Base-by-base conservation (phyloP, 805 yeast genomes). In the Candida ortonii region DNA sequence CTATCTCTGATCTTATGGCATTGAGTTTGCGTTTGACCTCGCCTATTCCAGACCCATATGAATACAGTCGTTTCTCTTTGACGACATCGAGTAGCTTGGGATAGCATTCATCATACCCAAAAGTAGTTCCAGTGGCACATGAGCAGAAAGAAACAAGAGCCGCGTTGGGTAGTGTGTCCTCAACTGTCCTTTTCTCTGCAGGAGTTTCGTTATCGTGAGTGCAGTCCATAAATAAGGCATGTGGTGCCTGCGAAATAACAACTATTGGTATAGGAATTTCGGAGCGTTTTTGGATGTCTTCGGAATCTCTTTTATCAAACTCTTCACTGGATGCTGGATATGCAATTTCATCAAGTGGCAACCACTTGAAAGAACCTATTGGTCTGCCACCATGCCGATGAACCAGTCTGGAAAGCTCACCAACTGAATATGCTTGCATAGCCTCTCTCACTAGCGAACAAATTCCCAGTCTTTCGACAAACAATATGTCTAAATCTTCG, bases 141-240 rank as follows among this genome's bases (percentile, higher is more conserved):
- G 94, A 78, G 51, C 97, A 89, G 56, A 90, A 75, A 0, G 97
- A 81, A 4, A 93, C 97, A 33, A 90, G 67, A 0, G 96, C 98
- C 3, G 97, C 97, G 51, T 84, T 90, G 7, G 97, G 95, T 26
- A 90, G 68, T 0, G 97, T 89, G 53, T 90, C 98, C 54, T 89
- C 96, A 1, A 86, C 82, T 0, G 96, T 88, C 55, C 97, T 76
- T 61, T 84, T 87, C 49, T 90, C 94, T 26, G 70, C 73, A 2
- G 97, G 95, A 14, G 79, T 81, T 61, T 88, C 93, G 54, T 90
- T 90, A 59, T 90, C 98, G 58, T 90, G 98, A 2, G 97, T 89
- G 53, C 97, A 90, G 55, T 93, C 97, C 97, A 93, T 90, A 49
- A 90, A 83, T 49, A 93, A 67, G 0, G 97, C 96, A 62, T 88